phyloP scores from a whole-genome alignment of 306 rosid species.

The Quercus rubra region DNA sequence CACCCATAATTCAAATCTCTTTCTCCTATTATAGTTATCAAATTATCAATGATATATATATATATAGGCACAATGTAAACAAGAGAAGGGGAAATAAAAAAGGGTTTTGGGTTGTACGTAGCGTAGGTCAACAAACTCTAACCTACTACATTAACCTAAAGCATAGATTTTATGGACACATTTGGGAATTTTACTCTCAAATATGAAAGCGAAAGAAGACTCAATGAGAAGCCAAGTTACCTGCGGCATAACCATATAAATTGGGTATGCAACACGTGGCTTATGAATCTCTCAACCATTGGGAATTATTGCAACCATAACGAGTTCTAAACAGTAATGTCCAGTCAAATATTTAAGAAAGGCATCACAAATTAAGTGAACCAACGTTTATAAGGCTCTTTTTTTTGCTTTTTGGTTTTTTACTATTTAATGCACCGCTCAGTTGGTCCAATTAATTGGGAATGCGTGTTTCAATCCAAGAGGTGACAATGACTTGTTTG shows the following conservation, averaged over 20 bases:
- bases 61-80: no score
- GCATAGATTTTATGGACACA: not conserved
- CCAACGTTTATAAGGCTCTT: no score
- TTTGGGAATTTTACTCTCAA: not conserved
- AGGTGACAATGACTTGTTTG: no score
- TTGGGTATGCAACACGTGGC: slow-evolving; percentile 1
- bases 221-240: slow-evolving; percentile 11
- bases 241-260: not conserved
- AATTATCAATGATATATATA: no score
- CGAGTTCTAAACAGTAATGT: not conserved
- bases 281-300: slow-evolving; percentile 28
- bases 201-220: not conserved
- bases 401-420: no score
- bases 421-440: no score
- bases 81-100: no score
- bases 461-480: no score
- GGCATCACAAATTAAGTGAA: no score
- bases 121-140: slow-evolving; percentile 38
- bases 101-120: not conserved
- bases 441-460: no score
- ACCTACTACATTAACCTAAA: slow-evolving; percentile 22
- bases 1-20: rapidly evolving
- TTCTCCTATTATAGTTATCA: rapidly evolving
- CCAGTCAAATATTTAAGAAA: no score
- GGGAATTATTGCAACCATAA: slow-evolving; percentile 22